Evolutionary conservation across 164 flowering plant species (phyloP), one percentile per base, ranked within the genome.

Genomic region (Hamamelis virginiana): DNA sequence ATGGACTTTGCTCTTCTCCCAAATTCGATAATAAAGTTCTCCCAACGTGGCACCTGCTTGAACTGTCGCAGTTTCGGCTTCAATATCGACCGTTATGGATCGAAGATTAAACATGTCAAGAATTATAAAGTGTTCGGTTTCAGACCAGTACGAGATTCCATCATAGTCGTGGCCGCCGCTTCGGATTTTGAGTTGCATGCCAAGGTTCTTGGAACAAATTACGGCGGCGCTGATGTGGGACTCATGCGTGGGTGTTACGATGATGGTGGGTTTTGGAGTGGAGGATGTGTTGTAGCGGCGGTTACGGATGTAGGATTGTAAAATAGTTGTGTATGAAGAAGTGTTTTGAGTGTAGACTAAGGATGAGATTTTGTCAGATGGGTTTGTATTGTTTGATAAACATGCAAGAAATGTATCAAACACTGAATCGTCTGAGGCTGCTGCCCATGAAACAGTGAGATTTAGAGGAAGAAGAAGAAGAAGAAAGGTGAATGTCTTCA

Each of bases 301-400:
- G 68, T 65, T 65, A 14, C 68, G 57, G 43, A 65, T 65, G 44
- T 65, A 65, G 46, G 44, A 15, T n/a, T 50, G 58, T 1, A 65
- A 18, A 16, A 65, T 16, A 1, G 50, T 50, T 5, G 67, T 16
- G 53, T 45, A 64, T 12, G 67, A 64, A 0, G 67, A n/a, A 18
- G 13, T 41, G 60, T 26, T 57, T 21, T n/a, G 60, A 8, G 60
- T 19, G 26, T 57, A 57, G 21, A 57, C 26, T 9, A 57, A 19
- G 25, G 60, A 57, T n/a, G 28, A 26, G 10, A 57, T 57, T n/a
- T 19, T 8, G 27, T 22, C 26, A 13, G 18, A n/a, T 21, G 26
- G 13, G 27, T n/a, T 19, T 11, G 60, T 23, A 4, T 57, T 0
- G 60, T n/a, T 26, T 26, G 6, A 13, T 9, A n/a, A 19, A 5